Base-by-base conservation (phyloP, 768 basidiomycete species). In the Rhizopogon vesiculosus region DNA sequence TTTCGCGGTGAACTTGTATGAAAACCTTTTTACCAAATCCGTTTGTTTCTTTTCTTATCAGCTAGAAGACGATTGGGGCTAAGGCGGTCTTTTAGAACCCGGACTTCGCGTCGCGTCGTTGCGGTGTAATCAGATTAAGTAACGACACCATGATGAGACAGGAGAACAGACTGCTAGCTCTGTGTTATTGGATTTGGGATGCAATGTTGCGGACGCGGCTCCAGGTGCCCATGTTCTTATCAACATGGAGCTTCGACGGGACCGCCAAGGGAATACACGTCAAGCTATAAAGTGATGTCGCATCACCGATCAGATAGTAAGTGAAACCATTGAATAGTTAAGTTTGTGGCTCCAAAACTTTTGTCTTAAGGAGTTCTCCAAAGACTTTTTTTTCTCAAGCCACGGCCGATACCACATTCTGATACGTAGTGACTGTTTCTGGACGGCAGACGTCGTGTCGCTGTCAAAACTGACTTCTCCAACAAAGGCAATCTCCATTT, bases 91-190 rank as follows among this genome's bases (percentile, higher is more conserved):
- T 49, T 38, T 25, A 15, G 38, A 49, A 49, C 8, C 48, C 35
- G 48, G 38, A 49, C 25, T 25, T 25, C 25, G 25, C 25, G 25
- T 25, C 25, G 19, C 48, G 33, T 49, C 51, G n/a, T 3, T 53
- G 49, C 54, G 50, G 48, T 28, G 45, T 62, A 45, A 59, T 57
- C 53, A 29, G 64, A 69, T 22, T 63, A 61, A 59, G 35, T 9
- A 5, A 35, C 46, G 12, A 38, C 35, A 38, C 12, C 4, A 38
- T 38, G 35, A 12, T 38, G 35, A 13, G 31, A 33, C 6, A 35
- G 12, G 35, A 35, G 35, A 38, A 38, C 35, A 38, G 35, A 38
- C 35, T 38, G 33, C 46, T 48, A 31, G 46, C 46, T 35, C 33
- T 19, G 33, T 33, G 7, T 38, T 1, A 49, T 38, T 49, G 19